phyloP scores from a whole-genome alignment of 352 stramenopile genomes.

The Globisporangium ultimum region DNA sequence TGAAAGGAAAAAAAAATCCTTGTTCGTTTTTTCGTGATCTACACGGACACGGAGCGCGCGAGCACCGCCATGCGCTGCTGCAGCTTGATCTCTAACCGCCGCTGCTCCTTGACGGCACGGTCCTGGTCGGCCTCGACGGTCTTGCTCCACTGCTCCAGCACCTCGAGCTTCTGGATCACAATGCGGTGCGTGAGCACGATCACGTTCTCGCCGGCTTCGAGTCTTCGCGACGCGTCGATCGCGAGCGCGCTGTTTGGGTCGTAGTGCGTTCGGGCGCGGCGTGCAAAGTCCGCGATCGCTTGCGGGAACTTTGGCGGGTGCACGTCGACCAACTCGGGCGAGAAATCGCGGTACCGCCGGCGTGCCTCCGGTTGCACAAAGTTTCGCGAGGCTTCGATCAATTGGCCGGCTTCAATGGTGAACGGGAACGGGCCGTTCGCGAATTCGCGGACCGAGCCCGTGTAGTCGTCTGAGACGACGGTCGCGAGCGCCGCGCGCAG shows the following conservation, averaged over 20 bases:
- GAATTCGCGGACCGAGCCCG: constrained; percentile 65
- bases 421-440: constrained; percentile 58
- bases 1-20: no score
- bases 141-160: constrained; percentile 58
- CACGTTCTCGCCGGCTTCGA: constrained; percentile 66
- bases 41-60: constrained; percentile 52
- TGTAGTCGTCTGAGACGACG: constrained; percentile 65
- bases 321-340: constrained; percentile 42
- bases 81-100: constrained; percentile 47
- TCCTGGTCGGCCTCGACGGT: constrained; percentile 56
- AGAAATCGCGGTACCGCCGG: constrained; percentile 58
- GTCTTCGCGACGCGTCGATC: constrained; percentile 51
- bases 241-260: constrained; percentile 52
- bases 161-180: constrained; percentile 72
- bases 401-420: constrained; percentile 64
- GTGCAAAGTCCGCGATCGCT: constrained; percentile 56
- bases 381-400: constrained; percentile 56
- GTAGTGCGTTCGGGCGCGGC: constrained; percentile 43
- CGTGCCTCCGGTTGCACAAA: constrained; percentile 69
- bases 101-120: constrained; percentile 43
- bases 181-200: constrained; percentile 73
- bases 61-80: constrained; percentile 63
- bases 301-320: constrained; percentile 62
- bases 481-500: constrained; percentile 61
- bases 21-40: constrained; percentile 9